A percentile compares a stretch with the other conserved stretches of the same genome.
Evolutionary conservation across 1,284 basidiomycete genomes (phyloP).

Genomic region (Leucoagaricus sp.): DNA sequence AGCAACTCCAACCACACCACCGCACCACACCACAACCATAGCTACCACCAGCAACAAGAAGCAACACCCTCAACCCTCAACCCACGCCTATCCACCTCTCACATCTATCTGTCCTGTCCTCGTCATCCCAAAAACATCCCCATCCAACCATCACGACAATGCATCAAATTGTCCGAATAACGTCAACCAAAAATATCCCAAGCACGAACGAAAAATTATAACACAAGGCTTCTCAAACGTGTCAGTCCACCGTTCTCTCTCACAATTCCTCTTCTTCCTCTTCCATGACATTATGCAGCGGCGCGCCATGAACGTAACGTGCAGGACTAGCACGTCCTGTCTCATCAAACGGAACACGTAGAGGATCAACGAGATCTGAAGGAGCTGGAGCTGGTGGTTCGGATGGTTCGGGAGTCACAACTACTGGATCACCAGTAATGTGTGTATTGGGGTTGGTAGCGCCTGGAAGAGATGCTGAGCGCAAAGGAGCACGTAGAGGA

Average conservation of each 20-base stretch:
- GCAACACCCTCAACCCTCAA: background rate
- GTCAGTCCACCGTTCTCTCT: no score
- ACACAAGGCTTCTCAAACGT: no score
- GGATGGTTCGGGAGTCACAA: background rate
- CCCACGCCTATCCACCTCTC: background rate
- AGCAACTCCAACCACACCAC: background rate
- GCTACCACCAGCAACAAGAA: background rate
- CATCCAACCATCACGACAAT: background rate
- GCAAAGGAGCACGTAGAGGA: background rate
- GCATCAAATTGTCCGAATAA: background rate
- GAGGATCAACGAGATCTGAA: constrained; percentile 28
- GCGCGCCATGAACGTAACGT: constrained; percentile 84
- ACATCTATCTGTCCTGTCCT: no score
- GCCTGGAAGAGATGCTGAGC: background rate
- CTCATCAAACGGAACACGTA: constrained; percentile 40
- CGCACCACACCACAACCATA: background rate
- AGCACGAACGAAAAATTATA: background rate
- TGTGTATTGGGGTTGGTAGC: background rate
- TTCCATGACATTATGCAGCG: constrained; percentile 83
- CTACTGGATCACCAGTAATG: background rate
- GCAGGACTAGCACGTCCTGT: constrained; percentile 62
- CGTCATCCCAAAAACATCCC: no score
- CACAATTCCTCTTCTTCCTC: constrained; percentile 79
- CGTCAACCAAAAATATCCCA: background rate
- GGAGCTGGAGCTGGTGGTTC: background rate